Conservation (phyloP, 163 green algal species). For the Chlamydomonas reinhardtii region DNA sequence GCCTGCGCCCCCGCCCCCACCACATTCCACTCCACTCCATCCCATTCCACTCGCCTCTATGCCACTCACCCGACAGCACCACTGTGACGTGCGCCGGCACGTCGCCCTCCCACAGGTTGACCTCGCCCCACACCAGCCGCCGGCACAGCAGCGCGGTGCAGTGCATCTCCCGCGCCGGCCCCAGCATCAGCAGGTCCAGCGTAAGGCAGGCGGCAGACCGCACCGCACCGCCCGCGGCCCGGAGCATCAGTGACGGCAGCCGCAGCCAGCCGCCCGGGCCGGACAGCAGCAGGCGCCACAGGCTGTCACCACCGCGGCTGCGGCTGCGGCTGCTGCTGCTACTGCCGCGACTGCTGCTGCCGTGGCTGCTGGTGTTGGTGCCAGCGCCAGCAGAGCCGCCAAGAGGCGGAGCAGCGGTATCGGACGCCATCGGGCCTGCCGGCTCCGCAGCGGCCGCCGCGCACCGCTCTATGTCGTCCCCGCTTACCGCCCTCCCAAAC, state of each 20-base stretch:
- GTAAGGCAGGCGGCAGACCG: neutral
- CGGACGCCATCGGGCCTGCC: too few relatives aligned
- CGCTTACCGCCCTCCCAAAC: too few relatives aligned
- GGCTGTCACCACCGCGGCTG: too few relatives aligned
- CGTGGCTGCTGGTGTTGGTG: too few relatives aligned
- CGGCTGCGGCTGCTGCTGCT: neutral
- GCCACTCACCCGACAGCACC: slow-evolving; percentile 40
- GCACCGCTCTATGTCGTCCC: too few relatives aligned
- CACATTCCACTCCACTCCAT: neutral
- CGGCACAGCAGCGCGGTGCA: slow-evolving; percentile 52
- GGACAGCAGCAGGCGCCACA: neutral
- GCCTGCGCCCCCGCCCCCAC: too few relatives aligned
- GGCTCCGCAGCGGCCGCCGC: too few relatives aligned
- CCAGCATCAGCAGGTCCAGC: slow-evolving; percentile 51
- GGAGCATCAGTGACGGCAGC: neutral
- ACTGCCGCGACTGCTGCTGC: too few relatives aligned
- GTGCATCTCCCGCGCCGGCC: slow-evolving; percentile 49
- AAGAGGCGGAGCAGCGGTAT: too few relatives aligned
- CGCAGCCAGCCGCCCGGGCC: neutral
- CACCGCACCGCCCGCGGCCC: neutral
- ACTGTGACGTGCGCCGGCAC: slow-evolving; percentile 24
- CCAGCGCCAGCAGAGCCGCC: too few relatives aligned
- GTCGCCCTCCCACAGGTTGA: slow-evolving; percentile 42
- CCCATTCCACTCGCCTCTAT: neutral
- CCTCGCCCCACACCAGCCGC: slow-evolving; percentile 42